Base-by-base conservation (phyloP, 2,329 filamentous ascomycete species). In the Ophiostoma tasmaniense region DNA sequence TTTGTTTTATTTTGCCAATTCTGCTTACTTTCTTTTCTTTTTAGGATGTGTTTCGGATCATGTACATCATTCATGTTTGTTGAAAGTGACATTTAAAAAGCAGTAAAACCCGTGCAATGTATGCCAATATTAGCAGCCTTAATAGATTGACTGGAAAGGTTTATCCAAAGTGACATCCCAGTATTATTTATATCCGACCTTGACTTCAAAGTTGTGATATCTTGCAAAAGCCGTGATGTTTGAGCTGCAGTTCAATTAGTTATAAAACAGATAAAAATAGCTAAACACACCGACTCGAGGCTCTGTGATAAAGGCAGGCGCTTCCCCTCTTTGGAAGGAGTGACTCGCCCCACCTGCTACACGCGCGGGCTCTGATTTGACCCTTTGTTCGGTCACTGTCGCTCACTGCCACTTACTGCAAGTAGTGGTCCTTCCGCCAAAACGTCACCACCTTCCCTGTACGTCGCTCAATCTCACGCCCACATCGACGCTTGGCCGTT, bases 391-490 rank as follows among this genome's bases (percentile, higher is more conserved):
- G 20, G 5, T 45, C 42, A 45, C 39, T 17, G 39, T 25, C 22
- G 50, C 20, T 45, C 42, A 45, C 42, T 45, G 42, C 8, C n/a
- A 20, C 45, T 52, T 8, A 28, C 52, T 59, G 52, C 52, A 33
- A 8, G 13, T 2, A 39, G 11, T 39, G 37, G 11, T 30, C 25
- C 55, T 61, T 30, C 14, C 55, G 17, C 13, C 30, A 14, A 61
- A 61, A 61, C 55, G 55, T 61, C 55, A 61, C 55, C 55, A 61
- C 55, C 55, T 61, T 28, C 55, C 55, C 22, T 22, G 50, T 55
- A n/a, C 13, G n/a, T 55, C 50, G 50, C 50, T 14, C 50, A 55
- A 5, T n/a, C 42, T n/a, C 42, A 45, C 42, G 42, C 42, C 42
- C 42, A 25, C 55, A 61, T 61, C 55, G 25, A 61, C 25, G 13